Percentiles rank a stretch among this genome's conserved stretches.
Evolutionary conservation across 2,329 filamentous ascomycete genomes (phyloP).

Genomic region (Colletotrichum australisinense): DNA sequence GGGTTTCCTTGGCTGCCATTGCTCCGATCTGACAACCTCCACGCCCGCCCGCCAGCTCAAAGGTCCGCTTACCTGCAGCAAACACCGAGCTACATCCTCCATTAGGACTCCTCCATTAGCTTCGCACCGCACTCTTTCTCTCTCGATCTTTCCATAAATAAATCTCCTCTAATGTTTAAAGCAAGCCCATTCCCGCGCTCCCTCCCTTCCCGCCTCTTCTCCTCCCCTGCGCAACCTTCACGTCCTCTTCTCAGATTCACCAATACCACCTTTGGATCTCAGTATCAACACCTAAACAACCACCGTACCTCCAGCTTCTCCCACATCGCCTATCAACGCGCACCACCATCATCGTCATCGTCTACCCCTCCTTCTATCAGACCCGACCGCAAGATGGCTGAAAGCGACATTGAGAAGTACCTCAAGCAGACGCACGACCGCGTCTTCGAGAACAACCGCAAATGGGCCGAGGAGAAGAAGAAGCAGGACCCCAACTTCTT

Average conservation of each 20-base stretch:
- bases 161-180: constrained; percentile 27
- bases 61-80: constrained; percentile 16
- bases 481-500: constrained; percentile 74
- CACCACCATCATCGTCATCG: background rate
- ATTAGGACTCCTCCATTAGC: background rate
- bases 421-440: constrained; percentile 73
- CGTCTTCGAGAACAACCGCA: constrained; percentile 76
- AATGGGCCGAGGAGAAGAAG: constrained; percentile 72
- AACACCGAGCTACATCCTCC: background rate
- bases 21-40: constrained; percentile 16
- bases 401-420: constrained; percentile 52
- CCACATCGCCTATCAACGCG: constrained; percentile 7
- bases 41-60: too few relatives aligned
- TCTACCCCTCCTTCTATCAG: background rate
- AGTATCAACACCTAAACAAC: background rate
- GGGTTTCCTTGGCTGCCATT: constrained; percentile 10
- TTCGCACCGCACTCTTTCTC: background rate
- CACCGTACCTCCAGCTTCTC: constrained; percentile 8
- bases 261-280: constrained; percentile 2
- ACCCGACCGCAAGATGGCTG: constrained; percentile 33
- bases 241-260: background rate
- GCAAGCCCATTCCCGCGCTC: constrained; percentile 14
- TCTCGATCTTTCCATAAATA: background rate
- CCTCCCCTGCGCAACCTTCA: constrained; percentile 11
- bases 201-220: constrained; percentile 1